Base-by-base conservation (phyloP, 345 rosid genomes). In the Firmiana major region DNA sequence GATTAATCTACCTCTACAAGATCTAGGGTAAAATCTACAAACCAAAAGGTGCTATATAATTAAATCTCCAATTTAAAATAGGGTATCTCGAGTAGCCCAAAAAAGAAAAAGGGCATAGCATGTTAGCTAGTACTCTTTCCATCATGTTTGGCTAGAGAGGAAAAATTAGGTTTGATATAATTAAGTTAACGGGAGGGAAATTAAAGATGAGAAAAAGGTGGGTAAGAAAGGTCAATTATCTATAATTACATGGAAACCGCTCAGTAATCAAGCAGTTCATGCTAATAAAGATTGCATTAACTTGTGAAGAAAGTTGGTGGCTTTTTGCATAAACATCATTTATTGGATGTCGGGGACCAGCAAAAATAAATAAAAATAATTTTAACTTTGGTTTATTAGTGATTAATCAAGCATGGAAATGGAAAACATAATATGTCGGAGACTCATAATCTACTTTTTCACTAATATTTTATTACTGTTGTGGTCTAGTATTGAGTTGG, bases 281-380 rank as follows among this genome's bases (percentile, higher is more conserved):
- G 46, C 45, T 31, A 36, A 62, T 48, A 62, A 83, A 73, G 74
- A 74, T 42, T 40, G 49, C 46, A 12, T 6, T 75, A 49, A 60
- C 59, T 71, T 54, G 69, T 65, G 68, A 77, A 73, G 55, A 71
- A 79, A 83, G 81, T 48, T 51, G 75, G 78, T 57, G 79, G 36
- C 43, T 21, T 43, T 81, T 68, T 75, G 79, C 78, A 74, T 63
- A 73, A 80, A 82, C 87, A 86, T 72, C 83, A 80, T 83, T 82
- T 62, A 85, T 86, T 80, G 24, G 51, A n/a, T 85, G 89, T 88
- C 87, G 91, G 86, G 71, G 21, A 54, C 69, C 36, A 68, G 0
- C 2, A 51, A 49, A 7, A 0, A 13, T 36, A 0, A 67, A 28
- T 22, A 76, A 77, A 77, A 75, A 16, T 76, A 22, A 60, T 60